Base-by-base conservation (phyloP, 2,329 filamentous ascomycete species). In the Claviceps sp. region DNA sequence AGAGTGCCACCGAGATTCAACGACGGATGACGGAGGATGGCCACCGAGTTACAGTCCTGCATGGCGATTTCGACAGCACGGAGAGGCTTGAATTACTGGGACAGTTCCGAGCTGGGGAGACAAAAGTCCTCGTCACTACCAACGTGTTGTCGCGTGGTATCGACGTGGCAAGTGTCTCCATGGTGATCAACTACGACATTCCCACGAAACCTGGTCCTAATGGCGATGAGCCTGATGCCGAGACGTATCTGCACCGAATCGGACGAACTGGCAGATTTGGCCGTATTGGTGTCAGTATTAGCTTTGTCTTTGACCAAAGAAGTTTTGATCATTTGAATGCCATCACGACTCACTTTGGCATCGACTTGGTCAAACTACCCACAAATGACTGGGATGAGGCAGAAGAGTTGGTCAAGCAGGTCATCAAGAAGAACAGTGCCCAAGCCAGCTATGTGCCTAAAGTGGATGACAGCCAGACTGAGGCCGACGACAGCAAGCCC, bases 241-340 rank as follows among this genome's bases (percentile, higher is more conserved):
- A 97, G 72, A 98, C 93, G 1, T 98, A 98, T 64, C 84, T 98
- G 47, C 93, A 98, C 76, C 86, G 93, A 65, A 98, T 98, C 60
- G 93, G 93, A 55, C 88, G 93, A 63, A 98, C 93, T 14, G 93
- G 93, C 57, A 87, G 93, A 58, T 98, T 98, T 61, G 93, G 93
- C 52, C 90, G 91, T 66, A 89, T 97, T 37, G 93, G 93, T 62
- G 93, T 97, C 59, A 90, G 88, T 53, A 90, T 98, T 64, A 94
- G 86, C 57, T 96, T 98, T 61, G 88, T 98, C 50, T 87, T 89
- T 60, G 89, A 94, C 69, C 81, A 83, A 64, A 79, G 79, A 59
- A 93, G 88, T 66, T 97, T 83, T 77, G 67, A 79, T 45, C 85
- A 87, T 60, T 78, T 98, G 47, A 80, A 82, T 59, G 71, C 79